Conservation (phyloP, 257 asterid species). For the Scutellaria galericulata region DNA sequence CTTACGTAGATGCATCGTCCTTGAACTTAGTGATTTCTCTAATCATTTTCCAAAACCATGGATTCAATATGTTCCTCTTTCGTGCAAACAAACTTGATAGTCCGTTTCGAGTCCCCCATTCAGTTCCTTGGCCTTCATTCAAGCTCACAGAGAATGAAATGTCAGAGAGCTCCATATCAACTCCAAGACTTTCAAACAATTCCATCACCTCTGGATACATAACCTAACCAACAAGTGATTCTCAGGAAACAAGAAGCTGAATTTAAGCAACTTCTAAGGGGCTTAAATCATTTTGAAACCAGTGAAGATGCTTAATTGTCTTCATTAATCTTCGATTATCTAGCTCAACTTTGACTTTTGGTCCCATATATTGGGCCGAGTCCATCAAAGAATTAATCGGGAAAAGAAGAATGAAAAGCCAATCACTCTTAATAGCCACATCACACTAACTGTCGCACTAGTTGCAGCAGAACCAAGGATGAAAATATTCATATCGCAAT, state of each 20-base stretch:
- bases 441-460: neutral
- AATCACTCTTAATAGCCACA: no score
- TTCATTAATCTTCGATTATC: no score
- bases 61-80: conserved; percentile 45
- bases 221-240: neutral
- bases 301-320: neutral
- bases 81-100: conserved; percentile 20
- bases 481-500: no score
- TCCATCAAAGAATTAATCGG: no score
- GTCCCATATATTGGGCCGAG: no score
- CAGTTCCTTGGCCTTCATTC: neutral
- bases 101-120: conserved; percentile 31
- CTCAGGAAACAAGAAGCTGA: neutral
- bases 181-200: conserved; percentile 17
- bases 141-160: conserved; percentile 21
- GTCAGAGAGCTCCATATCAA: conserved; percentile 17
- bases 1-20: conserved; percentile 53
- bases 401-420: no score
- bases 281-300: neutral
- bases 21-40: conserved; percentile 65
- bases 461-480: neutral
- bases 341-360: no score
- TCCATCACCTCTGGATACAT: conserved; percentile 26
- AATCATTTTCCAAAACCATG: conserved; percentile 66
- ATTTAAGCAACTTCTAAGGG: neutral